A percentile compares a stretch with the other conserved stretches of the same genome.
Conservation (phyloP, 768 basidiomycete genomes). For the Cyathus striatus region DNA sequence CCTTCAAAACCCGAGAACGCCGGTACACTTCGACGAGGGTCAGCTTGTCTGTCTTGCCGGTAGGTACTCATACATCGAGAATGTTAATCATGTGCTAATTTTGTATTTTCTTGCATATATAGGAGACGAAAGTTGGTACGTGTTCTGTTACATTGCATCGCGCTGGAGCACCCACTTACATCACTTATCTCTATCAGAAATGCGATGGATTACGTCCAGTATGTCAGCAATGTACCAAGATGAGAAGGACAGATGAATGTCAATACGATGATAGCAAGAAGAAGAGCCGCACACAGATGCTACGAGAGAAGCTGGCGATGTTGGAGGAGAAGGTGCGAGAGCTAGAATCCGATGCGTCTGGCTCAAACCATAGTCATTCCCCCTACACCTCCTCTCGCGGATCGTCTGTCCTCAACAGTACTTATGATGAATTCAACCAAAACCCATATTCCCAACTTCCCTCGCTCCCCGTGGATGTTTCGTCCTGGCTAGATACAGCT, state of each 20-base stretch:
- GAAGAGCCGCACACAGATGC: conserved; percentile 53
- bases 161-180: too few relatives aligned
- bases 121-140: conserved; percentile 43
- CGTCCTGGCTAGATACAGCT: background rate
- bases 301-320: conserved; percentile 49
- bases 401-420: background rate
- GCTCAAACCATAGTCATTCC: conserved; percentile 12
- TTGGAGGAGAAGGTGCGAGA: conserved; percentile 51
- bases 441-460: background rate
- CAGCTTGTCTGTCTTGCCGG: conserved; percentile 41
- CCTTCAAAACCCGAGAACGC: background rate
- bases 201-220: conserved; percentile 55
- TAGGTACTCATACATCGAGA: conserved; percentile 13
- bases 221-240: conserved; percentile 51
- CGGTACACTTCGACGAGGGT: conserved; percentile 28
- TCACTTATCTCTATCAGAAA: conserved; percentile 32
- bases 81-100: background rate
- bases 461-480: background rate
- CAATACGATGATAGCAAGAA: conserved; percentile 56
- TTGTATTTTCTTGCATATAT: background rate
- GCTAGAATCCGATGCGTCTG: conserved; percentile 36
- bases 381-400: background rate
- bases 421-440: background rate
- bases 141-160: background rate
- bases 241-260: conserved; percentile 47